Base-by-base conservation (phyloP, 1,139 yeast genomes). In the Hansenula anomala region DNA sequence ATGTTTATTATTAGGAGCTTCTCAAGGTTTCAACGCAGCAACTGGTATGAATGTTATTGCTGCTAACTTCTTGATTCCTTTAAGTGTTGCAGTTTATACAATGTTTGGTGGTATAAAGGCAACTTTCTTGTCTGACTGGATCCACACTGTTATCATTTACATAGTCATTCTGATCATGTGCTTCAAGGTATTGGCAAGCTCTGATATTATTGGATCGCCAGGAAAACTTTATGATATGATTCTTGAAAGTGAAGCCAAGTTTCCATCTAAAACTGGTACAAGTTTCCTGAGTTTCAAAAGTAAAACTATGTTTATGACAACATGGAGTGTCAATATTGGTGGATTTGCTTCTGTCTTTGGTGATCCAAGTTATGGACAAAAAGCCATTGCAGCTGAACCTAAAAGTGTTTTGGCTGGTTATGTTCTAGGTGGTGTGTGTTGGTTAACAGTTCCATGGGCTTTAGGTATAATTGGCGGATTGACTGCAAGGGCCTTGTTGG, bases 91-190 rank as follows among this genome's bases (percentile, higher is more conserved):
- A 46, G 58, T 67, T 13, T 73, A 73, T 54, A 74, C 79, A 4
- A 63, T 71, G 29, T 64, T 69, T 23, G 80, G 80, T 40, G 80
- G 79, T 29, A 57, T 74, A 39, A 73, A 71, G 52, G 71, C 78
- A 23, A 73, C 79, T 6, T 70, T 71, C 52, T 56, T 69, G 17
- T 59, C 68, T 7, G 71, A 67, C 42, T 65, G 67, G 66, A 60
- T 61, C 28, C 71, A 66, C 41, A 62, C 79, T 0, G 64, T 73
- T 34, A 62, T 72, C 40, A 60, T 73, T 32, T 61, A 70, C 42
- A 58, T 67, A 34, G 56, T 66, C 28, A 61, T 72, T 39, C 56
- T 63, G 34, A 49, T 53, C 15, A 46, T 59, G 16, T 44, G 54
- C 20, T 63, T 61, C 42, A 58, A 50, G 17, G 54, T 61, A 2